Percentiles rank a stretch among this genome's conserved stretches.
Conservation (phyloP, 1,139 yeast genomes). For the Candida sp. region DNA sequence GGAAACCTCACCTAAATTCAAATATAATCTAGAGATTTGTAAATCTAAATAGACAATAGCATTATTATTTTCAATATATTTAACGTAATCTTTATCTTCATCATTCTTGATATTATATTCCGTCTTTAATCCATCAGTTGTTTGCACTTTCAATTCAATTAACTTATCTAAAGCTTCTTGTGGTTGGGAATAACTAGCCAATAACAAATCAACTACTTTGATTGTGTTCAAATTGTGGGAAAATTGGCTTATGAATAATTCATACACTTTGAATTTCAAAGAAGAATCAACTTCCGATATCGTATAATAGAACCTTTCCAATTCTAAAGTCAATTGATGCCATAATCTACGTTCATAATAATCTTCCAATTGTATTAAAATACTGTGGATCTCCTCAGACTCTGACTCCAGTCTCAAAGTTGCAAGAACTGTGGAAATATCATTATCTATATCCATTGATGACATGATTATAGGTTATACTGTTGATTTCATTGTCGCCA, state of each 20-base stretch:
- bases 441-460: conserved; percentile 44
- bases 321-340: conserved; percentile 72
- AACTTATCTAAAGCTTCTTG: conserved; percentile 57
- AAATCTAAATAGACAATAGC: conserved; percentile 61
- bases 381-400: conserved; percentile 56
- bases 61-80: conserved; percentile 36
- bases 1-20: conserved; percentile 54
- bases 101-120: conserved; percentile 24
- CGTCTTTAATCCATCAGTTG: conserved; percentile 34
- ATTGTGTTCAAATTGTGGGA: conserved; percentile 74
- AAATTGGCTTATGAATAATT: conserved; percentile 66
- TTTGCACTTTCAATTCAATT: conserved; percentile 44
- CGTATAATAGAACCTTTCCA: conserved; percentile 55
- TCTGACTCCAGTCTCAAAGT: conserved; percentile 69
- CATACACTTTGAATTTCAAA: conserved; percentile 64
- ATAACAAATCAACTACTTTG: conserved; percentile 72
- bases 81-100: conserved; percentile 32
- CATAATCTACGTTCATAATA: conserved; percentile 78
- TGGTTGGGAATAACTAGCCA: conserved; percentile 44
- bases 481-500: neutral
- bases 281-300: conserved; percentile 45
- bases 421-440: conserved; percentile 60
- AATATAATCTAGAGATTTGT: conserved; percentile 72
- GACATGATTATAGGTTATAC: conserved; percentile 2
- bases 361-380: conserved; percentile 79